Base-by-base conservation (phyloP, 352 stramenopile genomes). In the Phytophthora boehmeriae region DNA sequence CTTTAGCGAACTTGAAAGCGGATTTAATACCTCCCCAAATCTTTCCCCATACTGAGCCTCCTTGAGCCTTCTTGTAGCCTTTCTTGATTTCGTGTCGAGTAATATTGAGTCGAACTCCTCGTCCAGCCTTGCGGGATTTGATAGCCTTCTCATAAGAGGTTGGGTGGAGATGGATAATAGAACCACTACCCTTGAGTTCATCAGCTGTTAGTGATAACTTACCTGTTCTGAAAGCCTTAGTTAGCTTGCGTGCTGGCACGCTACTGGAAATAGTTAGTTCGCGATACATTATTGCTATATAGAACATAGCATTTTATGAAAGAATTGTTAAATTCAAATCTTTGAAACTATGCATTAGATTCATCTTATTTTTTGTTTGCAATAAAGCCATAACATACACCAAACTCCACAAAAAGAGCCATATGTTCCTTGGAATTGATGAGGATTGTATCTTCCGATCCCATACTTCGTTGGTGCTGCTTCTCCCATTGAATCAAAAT, bases 281-380 rank as follows among this genome's bases (percentile, higher is more conserved):
- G 1, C 48, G 48, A 35, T 52, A 64, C 22, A 58, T 32, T 1
- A 45, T 65, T 22, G n/a, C 17, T 58, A 23, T 69, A 59, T 65
- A 30, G 6, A 30, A 8, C 25, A 60, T 54, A 36, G 25, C 10
- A 10, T 22, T 13, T 13, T 45, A 5, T 45, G 48, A 43, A 54
- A 65, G 16, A 52, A 70, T 43, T n/a, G 46, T 43, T 41, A 70
- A 11, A 53, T 70, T 62, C n/a, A 70, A 30, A 59, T 70, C 43
- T 27, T 58, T 50, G 19, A 64, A 61, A 9, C 30, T 41, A n/a
- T 52, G 41, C n/a, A 58, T 22, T 51, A 60, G 13, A n/a, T 60
- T 23, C 0, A 45, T 34, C 14, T 43, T 38, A 41, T 60, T 39
- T 71, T 1, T n/a, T 66, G 54, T 10, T 61, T 71, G 5, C 11